Base-by-base conservation (phyloP, 129 eudicot species). In the Centella asiatica region DNA sequence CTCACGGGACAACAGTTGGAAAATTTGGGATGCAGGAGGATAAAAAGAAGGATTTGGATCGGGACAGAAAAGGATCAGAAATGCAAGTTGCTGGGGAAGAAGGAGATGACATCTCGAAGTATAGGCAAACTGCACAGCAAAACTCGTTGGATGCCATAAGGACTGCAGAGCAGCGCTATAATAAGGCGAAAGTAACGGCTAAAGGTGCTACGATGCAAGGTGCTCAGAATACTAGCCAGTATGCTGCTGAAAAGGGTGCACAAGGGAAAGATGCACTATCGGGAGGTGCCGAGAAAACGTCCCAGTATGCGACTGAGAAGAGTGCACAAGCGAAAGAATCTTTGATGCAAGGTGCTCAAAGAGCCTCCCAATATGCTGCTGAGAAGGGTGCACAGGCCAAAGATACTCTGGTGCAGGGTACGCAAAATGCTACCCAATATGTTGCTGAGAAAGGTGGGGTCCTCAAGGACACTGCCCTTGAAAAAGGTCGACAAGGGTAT, bases 101-200 rank as follows among this genome's bases (percentile, higher is more conserved):
- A 15, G 26, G 40, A 0, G 86, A 78, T 23, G 95, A 87, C 15
- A 78, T 78, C 1, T 42, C 80, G 0, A 57, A 60, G 57, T 46
- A 55, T 7, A 73, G 88, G 46, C 80, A 70, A 49, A 62, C 53
- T 26, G 95, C 88, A 8, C 95, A 87, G 47, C 80, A 83, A 57
- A 87, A 76, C 40, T 87, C 95, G 0, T 66, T 81, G 71, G 81
- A 78, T 9, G 83, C 92, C 6, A 66, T 83, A 62, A 67, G 69
- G 26, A 80, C 82, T 0, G 92, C 92, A 1, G 83, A 81, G 44
- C 85, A 83, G 26, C 47, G 82, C 57, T 83, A 70, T 40, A 50
- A 59, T 2, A 67, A 64, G 55, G 78, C 83, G 0, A 76, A 46
- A 26, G 45, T 37, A 18, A 26, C 74, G 0, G 72, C 69, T 0